A percentile compares a stretch with the other conserved stretches of the same genome.
phyloP scores from a whole-genome alignment of 2,329 filamentous ascomycete genomes.

The Neonectria ditissima region DNA sequence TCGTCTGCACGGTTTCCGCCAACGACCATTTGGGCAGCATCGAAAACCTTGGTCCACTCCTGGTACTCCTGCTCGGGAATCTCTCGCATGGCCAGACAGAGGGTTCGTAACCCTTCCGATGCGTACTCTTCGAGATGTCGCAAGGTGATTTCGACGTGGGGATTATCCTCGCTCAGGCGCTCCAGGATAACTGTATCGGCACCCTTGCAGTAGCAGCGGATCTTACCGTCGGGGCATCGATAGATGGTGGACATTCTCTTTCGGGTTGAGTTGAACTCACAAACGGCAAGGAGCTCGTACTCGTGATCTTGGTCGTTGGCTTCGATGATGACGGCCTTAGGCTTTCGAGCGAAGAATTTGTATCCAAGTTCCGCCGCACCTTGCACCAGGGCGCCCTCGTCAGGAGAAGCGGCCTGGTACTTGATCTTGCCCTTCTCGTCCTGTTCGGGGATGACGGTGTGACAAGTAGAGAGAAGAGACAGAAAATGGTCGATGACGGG shows the following conservation, averaged over 20 bases:
- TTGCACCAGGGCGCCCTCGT: slow-evolving; percentile 96
- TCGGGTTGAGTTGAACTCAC: slow-evolving; percentile 93
- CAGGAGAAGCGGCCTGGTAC: slow-evolving; percentile 97
- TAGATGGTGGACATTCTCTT: slow-evolving; percentile 99
- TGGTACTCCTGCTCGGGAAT: slow-evolving; percentile 89
- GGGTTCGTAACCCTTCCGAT: slow-evolving; percentile 91
- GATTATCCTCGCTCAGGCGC: slow-evolving; percentile 84
- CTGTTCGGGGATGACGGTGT: slow-evolving; percentile 96
- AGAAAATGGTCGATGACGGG: slow-evolving; percentile 82
- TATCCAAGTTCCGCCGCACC: slow-evolving; percentile 89
- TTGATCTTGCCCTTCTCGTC: slow-evolving; percentile 87
- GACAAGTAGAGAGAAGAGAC: slow-evolving; percentile 86
- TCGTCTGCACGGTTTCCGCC: slow-evolving; percentile 93
- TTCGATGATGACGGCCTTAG: slow-evolving; percentile 85
- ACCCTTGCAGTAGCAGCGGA: slow-evolving; percentile 94
- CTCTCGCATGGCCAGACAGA: slow-evolving; percentile 95
- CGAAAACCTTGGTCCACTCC: slow-evolving; percentile 88
- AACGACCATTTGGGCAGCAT: slow-evolving; percentile 89
- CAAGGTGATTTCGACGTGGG: slow-evolving; percentile 88
- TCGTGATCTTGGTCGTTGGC: slow-evolving; percentile 78
- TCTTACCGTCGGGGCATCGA: slow-evolving; percentile 94
- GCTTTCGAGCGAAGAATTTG: slow-evolving; percentile 90
- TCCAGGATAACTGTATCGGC: slow-evolving; percentile 98
- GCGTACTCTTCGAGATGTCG: slow-evolving; percentile 99
- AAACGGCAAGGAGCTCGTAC: slow-evolving; percentile 95